These are phyloP conservation scores for Gypsophila paniculata DNA, from an alignment of 179 eudicot species.

Conservation along the genomic window DNA sequence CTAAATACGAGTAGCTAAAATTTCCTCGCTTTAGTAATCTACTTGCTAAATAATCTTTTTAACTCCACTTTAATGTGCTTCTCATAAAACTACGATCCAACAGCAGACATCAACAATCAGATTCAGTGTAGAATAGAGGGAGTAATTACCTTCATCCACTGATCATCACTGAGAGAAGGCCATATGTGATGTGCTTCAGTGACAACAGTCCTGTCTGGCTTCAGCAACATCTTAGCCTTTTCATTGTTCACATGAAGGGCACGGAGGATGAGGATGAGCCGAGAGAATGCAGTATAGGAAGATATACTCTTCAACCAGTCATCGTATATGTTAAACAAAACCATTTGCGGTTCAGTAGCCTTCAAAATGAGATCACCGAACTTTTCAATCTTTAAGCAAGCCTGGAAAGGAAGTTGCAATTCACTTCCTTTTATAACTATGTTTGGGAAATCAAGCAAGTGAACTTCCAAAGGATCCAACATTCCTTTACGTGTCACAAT, in stretches of 20 bases:
- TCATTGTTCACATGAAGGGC: slow-evolving; percentile 98
- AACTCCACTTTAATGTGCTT: too few relatives aligned
- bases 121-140: too few relatives aligned
- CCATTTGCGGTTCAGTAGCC: slow-evolving; percentile 99
- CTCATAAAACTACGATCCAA: too few relatives aligned
- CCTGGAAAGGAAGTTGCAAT: slow-evolving; percentile 97
- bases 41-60: too few relatives aligned
- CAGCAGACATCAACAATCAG: too few relatives aligned
- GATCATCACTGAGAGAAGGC: slow-evolving; percentile 94
- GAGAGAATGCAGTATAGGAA: slow-evolving; percentile 97
- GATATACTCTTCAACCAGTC: slow-evolving; percentile 98
- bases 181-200: slow-evolving; percentile 98
- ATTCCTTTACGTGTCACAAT: slow-evolving; percentile 98
- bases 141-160: slow-evolving; percentile 84
- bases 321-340: slow-evolving; percentile 92
- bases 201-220: slow-evolving; percentile 90
- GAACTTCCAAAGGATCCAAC: slow-evolving; percentile 96
- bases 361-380: slow-evolving; percentile 94
- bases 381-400: slow-evolving; percentile 97
- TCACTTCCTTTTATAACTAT: slow-evolving; percentile 99
- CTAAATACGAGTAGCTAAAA: too few relatives aligned
- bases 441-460: slow-evolving; percentile 92
- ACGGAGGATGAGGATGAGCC: slow-evolving; percentile 88
- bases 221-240: slow-evolving; percentile 96
- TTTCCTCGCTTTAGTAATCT: too few relatives aligned